Evolutionary conservation across 495 filamentous ascomycete species (phyloP).

Genomic region (Aspergillus affinis): DNA sequence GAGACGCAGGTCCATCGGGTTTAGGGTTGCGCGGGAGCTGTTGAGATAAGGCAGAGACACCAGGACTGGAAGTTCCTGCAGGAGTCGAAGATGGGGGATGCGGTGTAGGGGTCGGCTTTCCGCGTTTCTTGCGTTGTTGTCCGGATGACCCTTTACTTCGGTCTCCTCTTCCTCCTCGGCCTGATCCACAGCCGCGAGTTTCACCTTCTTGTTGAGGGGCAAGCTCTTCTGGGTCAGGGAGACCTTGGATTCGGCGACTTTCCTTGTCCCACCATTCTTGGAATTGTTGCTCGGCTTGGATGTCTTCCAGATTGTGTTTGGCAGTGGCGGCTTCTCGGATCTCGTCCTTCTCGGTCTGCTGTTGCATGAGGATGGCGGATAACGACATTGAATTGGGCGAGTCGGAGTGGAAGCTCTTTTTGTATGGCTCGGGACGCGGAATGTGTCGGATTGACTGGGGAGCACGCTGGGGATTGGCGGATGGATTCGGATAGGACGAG

Average conservation of each 20-base stretch:
- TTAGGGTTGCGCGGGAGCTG: constrained; percentile 11
- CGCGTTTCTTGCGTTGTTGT: constrained; percentile 30
- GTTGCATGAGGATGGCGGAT: constrained; percentile 84
- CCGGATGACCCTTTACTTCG: constrained; percentile 7
- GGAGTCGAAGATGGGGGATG: not conserved
- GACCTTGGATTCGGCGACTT: constrained; percentile 65
- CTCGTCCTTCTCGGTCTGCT: constrained; percentile 79
- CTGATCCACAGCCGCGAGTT: constrained; percentile 16
- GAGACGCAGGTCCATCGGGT: not conserved
- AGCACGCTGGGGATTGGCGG: constrained; percentile 31
- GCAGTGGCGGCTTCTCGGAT: constrained; percentile 75
- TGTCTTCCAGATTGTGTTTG: constrained; percentile 85
- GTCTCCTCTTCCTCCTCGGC: constrained; percentile 30
- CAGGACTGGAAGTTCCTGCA: not conserved
- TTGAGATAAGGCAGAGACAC: constrained; percentile 4
- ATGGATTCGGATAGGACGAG: constrained; percentile 19
- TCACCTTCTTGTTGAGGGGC: constrained; percentile 6
- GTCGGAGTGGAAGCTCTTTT: constrained; percentile 37
- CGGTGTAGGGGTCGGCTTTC: constrained; percentile 16
- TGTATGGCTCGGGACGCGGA: constrained; percentile 40
- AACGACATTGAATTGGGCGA: constrained; percentile 68
- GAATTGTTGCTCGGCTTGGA: constrained; percentile 95
- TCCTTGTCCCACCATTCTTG: constrained; percentile 98
- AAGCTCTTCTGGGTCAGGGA: constrained; percentile 54
- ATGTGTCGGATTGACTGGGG: constrained; percentile 53